A percentile compares a stretch with the other conserved stretches of the same genome.
These are phyloP conservation scores for Lonicera japonica DNA, from an alignment of 129 eudicot species.

Conservation along the genomic window DNA sequence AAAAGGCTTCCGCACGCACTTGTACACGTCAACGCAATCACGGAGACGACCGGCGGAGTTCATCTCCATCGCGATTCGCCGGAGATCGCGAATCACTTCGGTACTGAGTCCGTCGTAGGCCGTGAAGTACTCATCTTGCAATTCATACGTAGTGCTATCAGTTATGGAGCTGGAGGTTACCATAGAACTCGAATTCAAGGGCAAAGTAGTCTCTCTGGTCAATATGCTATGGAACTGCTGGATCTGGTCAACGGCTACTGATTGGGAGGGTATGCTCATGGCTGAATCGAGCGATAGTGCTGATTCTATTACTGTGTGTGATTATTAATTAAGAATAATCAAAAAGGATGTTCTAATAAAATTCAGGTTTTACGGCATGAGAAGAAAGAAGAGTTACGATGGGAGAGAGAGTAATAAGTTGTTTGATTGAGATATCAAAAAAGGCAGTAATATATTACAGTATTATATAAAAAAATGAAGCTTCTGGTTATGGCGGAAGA, in stretches of 20 bases:
- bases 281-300: background rate
- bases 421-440: background rate
- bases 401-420: background rate
- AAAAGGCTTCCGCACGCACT: conserved; percentile 8
- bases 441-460: background rate
- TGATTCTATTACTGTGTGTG: background rate
- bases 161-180: conserved; percentile 10
- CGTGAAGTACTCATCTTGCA: conserved; percentile 10
- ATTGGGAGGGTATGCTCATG: background rate
- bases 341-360: background rate
- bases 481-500: too few species aligned
- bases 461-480: too few species aligned
- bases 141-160: conserved; percentile 14
- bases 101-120: background rate
- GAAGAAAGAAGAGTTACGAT: background rate
- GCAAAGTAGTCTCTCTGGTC: conserved; percentile 2
- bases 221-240: conserved; percentile 9
- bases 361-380: background rate
- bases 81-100: conserved; percentile 11
- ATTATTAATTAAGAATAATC: too few species aligned
- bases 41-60: background rate
- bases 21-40: conserved; percentile 17
- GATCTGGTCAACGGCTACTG: background rate
- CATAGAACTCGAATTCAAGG: background rate
- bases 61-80: conserved; percentile 11